These are phyloP conservation scores for Scleroderma citrinum DNA, from an alignment of 768 basidiomycete species.

Conservation along the genomic window DNA sequence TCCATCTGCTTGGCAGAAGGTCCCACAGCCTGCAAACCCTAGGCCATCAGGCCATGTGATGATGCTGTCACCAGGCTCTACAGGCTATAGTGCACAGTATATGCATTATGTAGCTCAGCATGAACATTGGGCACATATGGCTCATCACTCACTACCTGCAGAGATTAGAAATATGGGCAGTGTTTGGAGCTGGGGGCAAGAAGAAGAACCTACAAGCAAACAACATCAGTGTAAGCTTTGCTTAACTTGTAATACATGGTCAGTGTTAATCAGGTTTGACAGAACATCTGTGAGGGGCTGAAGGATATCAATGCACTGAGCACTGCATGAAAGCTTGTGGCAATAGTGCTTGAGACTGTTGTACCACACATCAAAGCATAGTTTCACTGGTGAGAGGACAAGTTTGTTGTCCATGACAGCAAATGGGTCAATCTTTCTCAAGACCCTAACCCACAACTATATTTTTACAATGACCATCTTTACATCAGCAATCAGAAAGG, in stretches of 20 bases:
- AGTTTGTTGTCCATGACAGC: conserved; percentile 5
- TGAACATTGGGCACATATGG: background rate
- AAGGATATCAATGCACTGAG: background rate
- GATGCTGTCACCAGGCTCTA: background rate
- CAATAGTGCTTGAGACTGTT: background rate
- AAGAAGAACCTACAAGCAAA: background rate
- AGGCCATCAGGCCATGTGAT: background rate
- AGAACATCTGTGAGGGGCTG: conserved; percentile 6
- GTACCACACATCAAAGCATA: background rate
- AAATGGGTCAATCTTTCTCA: conserved; percentile 5
- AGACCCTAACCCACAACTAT: background rate
- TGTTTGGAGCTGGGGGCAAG: background rate
- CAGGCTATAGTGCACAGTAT: conserved; percentile 2
- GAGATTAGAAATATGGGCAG: conserved; percentile 3
- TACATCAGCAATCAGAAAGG: background rate
- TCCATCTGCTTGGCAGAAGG: background rate
- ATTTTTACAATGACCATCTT: conserved; percentile 4
- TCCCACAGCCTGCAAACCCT: background rate
- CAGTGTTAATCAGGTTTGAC: background rate
- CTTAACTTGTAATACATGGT: background rate
- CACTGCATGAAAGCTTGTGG: background rate
- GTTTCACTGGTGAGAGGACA: conserved; percentile 1
- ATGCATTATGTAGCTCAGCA: background rate
- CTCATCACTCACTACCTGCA: background rate
- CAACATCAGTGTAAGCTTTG: background rate